phyloP scores from a whole-genome alignment of 495 filamentous ascomycete species.

The Hypoxylon fragiforme region DNA sequence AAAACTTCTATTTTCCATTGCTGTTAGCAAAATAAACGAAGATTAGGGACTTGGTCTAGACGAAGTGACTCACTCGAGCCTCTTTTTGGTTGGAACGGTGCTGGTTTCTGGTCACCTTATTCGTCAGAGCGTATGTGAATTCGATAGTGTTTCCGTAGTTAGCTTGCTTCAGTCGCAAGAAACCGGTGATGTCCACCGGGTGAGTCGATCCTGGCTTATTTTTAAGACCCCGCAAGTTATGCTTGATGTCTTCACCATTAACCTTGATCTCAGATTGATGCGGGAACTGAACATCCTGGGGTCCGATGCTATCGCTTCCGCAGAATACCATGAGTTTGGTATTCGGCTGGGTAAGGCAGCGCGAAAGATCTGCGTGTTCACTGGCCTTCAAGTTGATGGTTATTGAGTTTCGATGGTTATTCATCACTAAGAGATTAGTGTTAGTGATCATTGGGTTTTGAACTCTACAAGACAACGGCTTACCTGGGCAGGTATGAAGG shows the following conservation, averaged over 20 bases:
- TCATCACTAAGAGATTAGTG: conserved; percentile 51
- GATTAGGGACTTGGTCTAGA: conserved; percentile 11
- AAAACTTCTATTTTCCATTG: conserved; percentile 68
- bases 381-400: conserved; percentile 55
- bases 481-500: conserved; percentile 70
- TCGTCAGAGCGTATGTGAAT: conserved; percentile 90
- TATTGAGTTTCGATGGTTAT: conserved; percentile 61
- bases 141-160: conserved; percentile 75
- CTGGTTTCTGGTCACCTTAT: conserved; percentile 69
- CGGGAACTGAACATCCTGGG: conserved; percentile 84
- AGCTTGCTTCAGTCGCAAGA: conserved; percentile 65
- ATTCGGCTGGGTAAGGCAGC: conserved; percentile 55
- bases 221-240: conserved; percentile 89
- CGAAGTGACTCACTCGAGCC: conserved; percentile 30
- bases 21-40: conserved; percentile 22
- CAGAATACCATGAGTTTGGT: conserved; percentile 81
- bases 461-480: conserved; percentile 30
- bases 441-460: no score
- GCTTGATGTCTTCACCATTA: conserved; percentile 83
- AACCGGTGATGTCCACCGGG: conserved; percentile 84
- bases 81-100: no score
- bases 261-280: conserved; percentile 89
- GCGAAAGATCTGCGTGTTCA: conserved; percentile 50
- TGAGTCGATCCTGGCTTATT: conserved; percentile 92
- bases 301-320: conserved; percentile 57